Evolutionary conservation across 1,139 yeast species (phyloP), one percentile per base, ranked within the genome.

Genomic region (Lodderomyces pseudojiufengensis): DNA sequence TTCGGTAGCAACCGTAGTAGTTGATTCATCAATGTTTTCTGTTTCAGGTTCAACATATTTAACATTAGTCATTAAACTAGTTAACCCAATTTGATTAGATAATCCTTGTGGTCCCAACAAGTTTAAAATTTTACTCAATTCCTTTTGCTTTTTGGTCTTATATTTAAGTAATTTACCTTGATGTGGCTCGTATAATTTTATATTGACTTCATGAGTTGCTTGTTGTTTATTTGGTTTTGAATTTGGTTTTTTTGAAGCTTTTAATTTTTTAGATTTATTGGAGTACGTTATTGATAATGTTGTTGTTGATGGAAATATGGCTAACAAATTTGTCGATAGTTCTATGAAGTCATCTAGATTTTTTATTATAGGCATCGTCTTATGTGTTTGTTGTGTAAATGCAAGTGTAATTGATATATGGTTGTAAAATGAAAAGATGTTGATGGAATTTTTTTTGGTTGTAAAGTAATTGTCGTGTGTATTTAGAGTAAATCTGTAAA

Each of bases 101-200:
- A 84, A 84, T 3, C 94, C 92, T 42, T 76, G 71, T 3, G 97
- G 96, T 0, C 97, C 97, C 35, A 88, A 55, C n/a, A 90, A 87
- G 27, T 86, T 78, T 55, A 87, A 63, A 23, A 90, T 57, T 49
- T 92, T 74, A 12, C 92, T 81, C 29, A 90, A 73, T 55, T 88
- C 96, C 57, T 88, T 88, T 32, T 73, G 61, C 49, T 82, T 82
- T 44, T 65, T 63, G 0, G 95, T 80, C 40, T 70, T 70, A 51
- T 72, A 76, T 46, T 73, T 73, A 56, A 84, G 74, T 39, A 84
- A 73, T 31, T 80, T 70, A 3, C 95, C 95, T 10, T 80, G 69
- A 12, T 63, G 69, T 1, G 95, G 79, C 51, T 88, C 92, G 49
- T 61, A 84, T 1, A 87, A 73, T 55, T 85, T 87, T 57, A 86